A percentile compares a stretch with the other conserved stretches of the same genome.
Conservation (phyloP, 2,329 filamentous ascomycete species). For the Cadophora malorum region DNA sequence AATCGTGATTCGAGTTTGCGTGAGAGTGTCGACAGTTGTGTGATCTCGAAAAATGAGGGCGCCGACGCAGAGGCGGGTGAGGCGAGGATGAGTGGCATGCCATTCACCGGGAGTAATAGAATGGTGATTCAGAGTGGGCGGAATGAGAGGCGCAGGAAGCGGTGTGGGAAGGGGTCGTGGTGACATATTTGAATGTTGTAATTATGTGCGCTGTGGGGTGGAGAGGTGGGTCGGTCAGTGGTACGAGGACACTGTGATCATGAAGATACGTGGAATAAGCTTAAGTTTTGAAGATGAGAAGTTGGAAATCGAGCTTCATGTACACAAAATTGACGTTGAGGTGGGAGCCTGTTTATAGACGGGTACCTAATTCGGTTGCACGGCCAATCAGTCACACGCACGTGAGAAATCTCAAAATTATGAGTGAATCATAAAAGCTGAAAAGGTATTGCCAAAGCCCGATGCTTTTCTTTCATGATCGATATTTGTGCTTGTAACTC, state of each 20-base stretch:
- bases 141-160: not conserved
- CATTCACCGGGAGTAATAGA: not conserved
- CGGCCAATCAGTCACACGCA: not conserved
- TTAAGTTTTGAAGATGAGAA: not conserved
- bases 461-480: too few species aligned
- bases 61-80: slow-evolving; percentile 8
- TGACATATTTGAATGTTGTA: slow-evolving; percentile 1
- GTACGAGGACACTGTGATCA: not conserved
- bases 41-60: slow-evolving; percentile 18
- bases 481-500: not conserved
- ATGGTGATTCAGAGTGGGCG: not conserved
- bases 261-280: not conserved
- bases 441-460: not conserved
- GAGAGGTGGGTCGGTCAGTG: not conserved
- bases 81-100: not conserved
- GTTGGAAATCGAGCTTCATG: not conserved
- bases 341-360: slow-evolving; percentile 9
- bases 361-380: not conserved
- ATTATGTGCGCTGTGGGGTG: not conserved
- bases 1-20: not conserved
- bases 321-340: not conserved
- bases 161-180: not conserved
- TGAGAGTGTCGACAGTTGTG: not conserved
- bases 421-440: not conserved
- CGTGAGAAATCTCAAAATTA: not conserved